phyloP scores from a whole-genome alignment of 2,329 filamentous ascomycete genomes.

The Ophiostoma perfectum region DNA sequence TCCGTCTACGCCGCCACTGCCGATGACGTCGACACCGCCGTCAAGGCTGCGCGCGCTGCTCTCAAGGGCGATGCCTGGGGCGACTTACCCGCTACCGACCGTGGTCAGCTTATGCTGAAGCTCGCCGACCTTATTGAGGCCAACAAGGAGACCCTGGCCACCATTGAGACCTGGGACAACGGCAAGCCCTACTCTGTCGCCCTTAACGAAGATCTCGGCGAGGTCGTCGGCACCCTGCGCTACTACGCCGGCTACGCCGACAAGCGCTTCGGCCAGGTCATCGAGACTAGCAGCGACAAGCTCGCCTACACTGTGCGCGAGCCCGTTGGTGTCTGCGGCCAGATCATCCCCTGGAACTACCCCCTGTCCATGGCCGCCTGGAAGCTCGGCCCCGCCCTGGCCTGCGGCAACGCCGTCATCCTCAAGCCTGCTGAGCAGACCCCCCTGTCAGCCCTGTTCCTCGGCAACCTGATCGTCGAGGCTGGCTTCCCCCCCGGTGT shows the following conservation, averaged over 20 bases:
- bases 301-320: conserved; percentile 65
- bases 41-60: conserved; percentile 25
- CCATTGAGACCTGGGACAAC: conserved; percentile 73
- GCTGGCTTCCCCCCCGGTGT: conserved; percentile 71
- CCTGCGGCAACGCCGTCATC: conserved; percentile 56
- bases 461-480: conserved; percentile 60
- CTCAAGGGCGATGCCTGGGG: conserved; percentile 22
- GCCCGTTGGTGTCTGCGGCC: conserved; percentile 63
- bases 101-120: conserved; percentile 39
- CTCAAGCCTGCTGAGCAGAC: conserved; percentile 61
- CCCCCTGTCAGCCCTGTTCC: conserved; percentile 54
- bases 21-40: conserved; percentile 24
- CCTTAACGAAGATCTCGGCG: conserved; percentile 20
- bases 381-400: conserved; percentile 64
- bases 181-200: conserved; percentile 52
- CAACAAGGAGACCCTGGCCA: conserved; percentile 37
- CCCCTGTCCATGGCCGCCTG: conserved; percentile 65
- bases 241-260: conserved; percentile 73
- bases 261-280: conserved; percentile 65
- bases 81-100: conserved; percentile 26
- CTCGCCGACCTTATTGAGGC: conserved; percentile 42
- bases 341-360: conserved; percentile 72
- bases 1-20: conserved; percentile 23
- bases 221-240: conserved; percentile 43
- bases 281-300: conserved; percentile 55